Evolutionary conservation across 495 filamentous ascomycete genomes (phyloP), one percentile per base, ranked within the genome.

Genomic region (Trichoderma asperelloides): DNA sequence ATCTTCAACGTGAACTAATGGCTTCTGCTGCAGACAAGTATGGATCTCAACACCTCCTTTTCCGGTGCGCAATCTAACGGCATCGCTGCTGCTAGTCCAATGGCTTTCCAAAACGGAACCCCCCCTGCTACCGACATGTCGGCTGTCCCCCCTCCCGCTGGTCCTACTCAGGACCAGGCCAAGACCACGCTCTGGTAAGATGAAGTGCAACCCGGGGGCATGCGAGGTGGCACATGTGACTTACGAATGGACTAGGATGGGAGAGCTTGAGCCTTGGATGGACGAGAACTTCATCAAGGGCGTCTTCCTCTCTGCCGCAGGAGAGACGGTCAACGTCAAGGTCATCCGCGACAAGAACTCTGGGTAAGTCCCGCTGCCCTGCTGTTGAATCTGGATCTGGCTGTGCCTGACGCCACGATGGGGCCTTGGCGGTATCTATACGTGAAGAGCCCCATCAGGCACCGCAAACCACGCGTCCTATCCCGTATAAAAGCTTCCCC

Each of bases 341-440:
- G 96, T 99, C 87, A 99, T 99, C 73, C 93, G 95, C 68, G 95
- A 99, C 81, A 96, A 97, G 78, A 97, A 96, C 76, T 98, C 95
- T 78, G 95, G 95, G 94, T 97, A 89, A 77, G 91, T 68, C 65
- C n/a, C 16, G 25, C 33, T 12, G 23, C n/a, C 39, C 18, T 62
- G 33, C 55, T 30, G 0, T 37, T 37, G 33, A 37, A 7, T 3
- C 9, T 37, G 33, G 33, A 37, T 37, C 33, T 37, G 5, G 33
- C 33, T 7, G 33, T 37, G 33, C 33, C 6, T 8, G 9, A 37
- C 33, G 66, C 12, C 28, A 23, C 23, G 81, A 78, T 92, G 89
- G 74, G 93, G 92, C 77, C 90, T 90, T 68, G 90, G n/a, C n/a
- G n/a, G n/a, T n/a, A n/a, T 91, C 66, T 93, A 93, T 78, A 37